Conservation (phyloP, 2,329 filamentous ascomycete species). For the Furcasterigmium sp. region DNA sequence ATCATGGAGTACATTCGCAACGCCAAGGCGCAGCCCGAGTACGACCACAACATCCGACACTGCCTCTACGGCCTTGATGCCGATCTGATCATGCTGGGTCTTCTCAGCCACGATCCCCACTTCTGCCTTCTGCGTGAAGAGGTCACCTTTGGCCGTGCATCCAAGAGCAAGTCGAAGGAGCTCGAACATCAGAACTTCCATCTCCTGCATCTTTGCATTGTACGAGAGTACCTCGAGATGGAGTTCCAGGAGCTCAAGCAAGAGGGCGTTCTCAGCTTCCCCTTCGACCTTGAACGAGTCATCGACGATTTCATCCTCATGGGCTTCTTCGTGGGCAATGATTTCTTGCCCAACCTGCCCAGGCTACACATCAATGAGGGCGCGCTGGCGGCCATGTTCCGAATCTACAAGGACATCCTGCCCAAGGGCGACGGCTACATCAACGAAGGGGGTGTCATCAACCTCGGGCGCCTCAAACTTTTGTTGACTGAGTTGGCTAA, state of each 20-base stretch:
- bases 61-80: constrained; percentile 97
- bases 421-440: constrained; percentile 89
- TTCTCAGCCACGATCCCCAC: constrained; percentile 96
- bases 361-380: constrained; percentile 98
- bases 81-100: constrained; percentile 96
- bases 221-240: constrained; percentile 92
- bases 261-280: constrained; percentile 65
- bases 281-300: constrained; percentile 89
- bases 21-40: constrained; percentile 89
- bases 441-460: constrained; percentile 91
- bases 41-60: constrained; percentile 89
- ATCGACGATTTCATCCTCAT: constrained; percentile 99
- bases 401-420: constrained; percentile 86
- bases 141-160: constrained; percentile 90
- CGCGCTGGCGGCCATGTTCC: constrained; percentile 94
- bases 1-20: constrained; percentile 99
- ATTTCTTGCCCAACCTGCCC: constrained; percentile 95
- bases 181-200: constrained; percentile 99
- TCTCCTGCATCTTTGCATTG: constrained; percentile 93
- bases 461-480: constrained; percentile 70
- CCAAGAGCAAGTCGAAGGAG: constrained; percentile 87
- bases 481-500: constrained; percentile 81
- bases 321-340: constrained; percentile 99
- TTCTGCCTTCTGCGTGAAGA: constrained; percentile 96
- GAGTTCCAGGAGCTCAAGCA: constrained; percentile 91